Conservation (phyloP, 2,329 filamentous ascomycete species). For the Beauveria caledonica region DNA sequence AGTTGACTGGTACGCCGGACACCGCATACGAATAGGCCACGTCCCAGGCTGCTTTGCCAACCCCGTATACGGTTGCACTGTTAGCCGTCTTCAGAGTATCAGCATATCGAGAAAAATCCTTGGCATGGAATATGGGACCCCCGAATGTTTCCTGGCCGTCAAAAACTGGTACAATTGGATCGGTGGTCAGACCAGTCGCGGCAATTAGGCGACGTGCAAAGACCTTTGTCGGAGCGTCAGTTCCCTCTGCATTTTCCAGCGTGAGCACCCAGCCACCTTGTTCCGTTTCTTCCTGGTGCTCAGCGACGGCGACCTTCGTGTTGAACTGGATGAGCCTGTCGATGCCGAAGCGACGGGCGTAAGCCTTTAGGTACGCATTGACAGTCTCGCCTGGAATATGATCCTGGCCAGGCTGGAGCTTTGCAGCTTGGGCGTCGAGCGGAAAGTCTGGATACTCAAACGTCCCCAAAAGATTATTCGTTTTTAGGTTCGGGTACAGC, state of each 20-base stretch:
- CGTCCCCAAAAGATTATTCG: slow-evolving; percentile 65
- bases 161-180: slow-evolving; percentile 37
- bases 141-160: slow-evolving; percentile 37
- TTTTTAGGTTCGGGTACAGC: slow-evolving; percentile 60
- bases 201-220: slow-evolving; percentile 40
- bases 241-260: slow-evolving; percentile 15
- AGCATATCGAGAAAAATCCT: slow-evolving; percentile 34
- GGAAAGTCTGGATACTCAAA: slow-evolving; percentile 70
- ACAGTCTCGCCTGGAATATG: slow-evolving; percentile 40
- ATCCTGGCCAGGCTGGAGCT: slow-evolving; percentile 32
- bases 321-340: slow-evolving; percentile 30
- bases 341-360: slow-evolving; percentile 35
- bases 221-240: slow-evolving; percentile 19
- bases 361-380: slow-evolving; percentile 39
- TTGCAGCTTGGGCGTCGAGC: slow-evolving; percentile 49
- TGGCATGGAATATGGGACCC: slow-evolving; percentile 41
- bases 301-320: slow-evolving; percentile 33
- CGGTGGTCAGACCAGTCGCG: slow-evolving; percentile 47
- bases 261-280: slow-evolving; percentile 36
- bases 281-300: slow-evolving; percentile 25
- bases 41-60: slow-evolving; percentile 58
- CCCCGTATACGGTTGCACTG: slow-evolving; percentile 49
- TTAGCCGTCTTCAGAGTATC: slow-evolving; percentile 34
- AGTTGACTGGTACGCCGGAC: slow-evolving; percentile 46
- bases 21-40: slow-evolving; percentile 53